Evolutionary conservation across 495 filamentous ascomycete species (phyloP).

Genomic region (Rostrohypoxylon terebratum): DNA sequence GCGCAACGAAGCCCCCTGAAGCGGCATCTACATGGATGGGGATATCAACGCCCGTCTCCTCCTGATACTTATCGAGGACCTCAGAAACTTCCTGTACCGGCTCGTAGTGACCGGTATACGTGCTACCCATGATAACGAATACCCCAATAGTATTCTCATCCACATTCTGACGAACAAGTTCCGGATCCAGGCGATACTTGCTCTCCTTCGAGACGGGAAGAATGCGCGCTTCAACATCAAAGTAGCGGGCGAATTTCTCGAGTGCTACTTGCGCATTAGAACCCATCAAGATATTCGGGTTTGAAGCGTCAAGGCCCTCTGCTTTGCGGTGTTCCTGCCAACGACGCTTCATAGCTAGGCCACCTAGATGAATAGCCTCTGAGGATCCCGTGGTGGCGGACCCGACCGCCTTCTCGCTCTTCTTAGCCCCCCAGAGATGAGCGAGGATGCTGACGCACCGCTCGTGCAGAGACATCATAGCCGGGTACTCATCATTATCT

Average conservation of each 20-base stretch:
- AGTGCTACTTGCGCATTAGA: constrained; percentile 81
- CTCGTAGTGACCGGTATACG: constrained; percentile 82
- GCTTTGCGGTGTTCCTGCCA: constrained; percentile 75
- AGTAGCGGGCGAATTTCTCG: constrained; percentile 80
- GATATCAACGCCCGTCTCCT: constrained; percentile 72
- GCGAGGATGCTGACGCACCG: constrained; percentile 78
- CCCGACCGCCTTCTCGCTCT: constrained; percentile 75
- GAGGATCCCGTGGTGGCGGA: constrained; percentile 78
- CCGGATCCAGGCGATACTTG: constrained; percentile 71
- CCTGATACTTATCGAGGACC: constrained; percentile 73
- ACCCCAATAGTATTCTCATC: constrained; percentile 85
- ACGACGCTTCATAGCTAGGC: constrained; percentile 80
- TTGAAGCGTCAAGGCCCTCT: constrained; percentile 69
- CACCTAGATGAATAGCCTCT: constrained; percentile 80
- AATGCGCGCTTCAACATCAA: constrained; percentile 80
- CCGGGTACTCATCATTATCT: constrained; percentile 82
- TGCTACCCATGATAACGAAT: constrained; percentile 79
- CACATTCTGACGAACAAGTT: constrained; percentile 71
- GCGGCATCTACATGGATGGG: constrained; percentile 83
- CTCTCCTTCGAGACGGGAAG: constrained; percentile 74
- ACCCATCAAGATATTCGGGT: constrained; percentile 83
- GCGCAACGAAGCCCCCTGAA: constrained; percentile 77
- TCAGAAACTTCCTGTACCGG: constrained; percentile 76
- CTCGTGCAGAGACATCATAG: constrained; percentile 77
- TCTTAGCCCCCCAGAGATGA: constrained; percentile 74